A percentile compares a stretch with the other conserved stretches of the same genome.
Conservation (phyloP, 768 basidiomycete species). For the Russula sp. region DNA sequence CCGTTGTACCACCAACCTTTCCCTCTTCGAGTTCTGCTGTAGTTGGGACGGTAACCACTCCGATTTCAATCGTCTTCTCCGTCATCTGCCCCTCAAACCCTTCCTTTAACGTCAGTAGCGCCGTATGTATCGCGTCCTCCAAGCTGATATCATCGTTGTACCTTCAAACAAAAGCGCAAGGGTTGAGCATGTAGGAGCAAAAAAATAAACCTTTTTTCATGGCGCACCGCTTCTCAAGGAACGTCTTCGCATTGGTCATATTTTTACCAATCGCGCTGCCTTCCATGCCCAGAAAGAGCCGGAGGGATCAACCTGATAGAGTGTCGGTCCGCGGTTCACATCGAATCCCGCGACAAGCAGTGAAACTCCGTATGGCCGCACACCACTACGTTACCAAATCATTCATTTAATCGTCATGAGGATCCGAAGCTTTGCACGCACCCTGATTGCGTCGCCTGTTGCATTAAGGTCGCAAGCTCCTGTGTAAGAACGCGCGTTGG, state of each 20-base stretch:
- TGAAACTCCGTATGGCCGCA: slow-evolving; percentile 98
- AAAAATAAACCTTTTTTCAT: slow-evolving; percentile 23
- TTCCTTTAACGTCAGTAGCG: slow-evolving; percentile 95
- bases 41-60: slow-evolving; percentile 89
- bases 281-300: slow-evolving; percentile 99
- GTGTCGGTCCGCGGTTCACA: slow-evolving; percentile 85
- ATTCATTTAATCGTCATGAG: not conserved
- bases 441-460: slow-evolving; percentile 98
- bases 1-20: slow-evolving; percentile 66
- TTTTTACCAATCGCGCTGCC: slow-evolving; percentile 99
- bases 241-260: slow-evolving; percentile 99
- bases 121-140: slow-evolving; percentile 98
- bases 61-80: slow-evolving; percentile 99
- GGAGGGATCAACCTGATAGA: slow-evolving; percentile 99
- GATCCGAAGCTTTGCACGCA: slow-evolving; percentile 42
- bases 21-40: slow-evolving; percentile 63
- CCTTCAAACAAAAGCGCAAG: slow-evolving; percentile 43
- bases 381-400: slow-evolving; percentile 60
- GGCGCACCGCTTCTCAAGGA: slow-evolving; percentile 92
- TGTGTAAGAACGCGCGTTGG: slow-evolving; percentile 94
- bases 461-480: slow-evolving; percentile 98
- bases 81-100: slow-evolving; percentile 99
- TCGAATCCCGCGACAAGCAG: slow-evolving; percentile 98
- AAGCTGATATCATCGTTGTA: slow-evolving; percentile 99
- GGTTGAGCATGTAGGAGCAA: not conserved